Base-by-base conservation (phyloP, 345 rosid genomes). In the Iberis pinnata region DNA sequence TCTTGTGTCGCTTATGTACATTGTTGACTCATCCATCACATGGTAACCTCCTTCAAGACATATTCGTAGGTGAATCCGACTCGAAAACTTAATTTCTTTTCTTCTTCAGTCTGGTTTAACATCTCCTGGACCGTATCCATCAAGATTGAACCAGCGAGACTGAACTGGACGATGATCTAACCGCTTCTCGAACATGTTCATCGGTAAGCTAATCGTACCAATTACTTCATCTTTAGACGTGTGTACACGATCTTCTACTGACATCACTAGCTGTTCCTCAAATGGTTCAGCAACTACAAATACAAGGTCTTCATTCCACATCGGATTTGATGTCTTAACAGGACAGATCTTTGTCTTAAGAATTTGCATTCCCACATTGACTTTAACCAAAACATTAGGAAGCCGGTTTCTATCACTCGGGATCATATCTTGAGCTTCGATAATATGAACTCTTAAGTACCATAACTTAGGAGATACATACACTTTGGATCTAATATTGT, bases 11-110 rank as follows among this genome's bases (percentile, higher is more conserved):
- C 95, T 88, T 16, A 75, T 79, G 53, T 89, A 81, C 92, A 86
- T 63, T 16, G 95, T 79, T 17, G 96, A 82, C 67, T 89, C 97
- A 47, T 89, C 97, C 35, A 89, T 71, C 8, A 89, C 97, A 69
- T 89, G 97, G 54, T 89, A 89, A 18, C 96, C 96, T 19, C 96
- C 97, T 73, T 86, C 97, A 19, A 89, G 78, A 67, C 96, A 86
- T 13, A 78, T 78, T 61, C 95, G 63, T 2, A 86, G 59, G 72
- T 89, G 94, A 69, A 86, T 72, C 75, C 89, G 56, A 63, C 94
- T 84, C 0, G 97, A 74, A 60, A 86, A 89, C 64, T 80, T 78
- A 47, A 65, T 80, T 65, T 90, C 92, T 29, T 70, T 87, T 56
- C 98, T 84, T 61, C 86, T 79, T 26, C 64, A 22, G 35, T 87